These are phyloP conservation scores for Tolypocladium amazonense DNA, from an alignment of 2,329 filamentous ascomycete genomes.

Conservation along the genomic window DNA sequence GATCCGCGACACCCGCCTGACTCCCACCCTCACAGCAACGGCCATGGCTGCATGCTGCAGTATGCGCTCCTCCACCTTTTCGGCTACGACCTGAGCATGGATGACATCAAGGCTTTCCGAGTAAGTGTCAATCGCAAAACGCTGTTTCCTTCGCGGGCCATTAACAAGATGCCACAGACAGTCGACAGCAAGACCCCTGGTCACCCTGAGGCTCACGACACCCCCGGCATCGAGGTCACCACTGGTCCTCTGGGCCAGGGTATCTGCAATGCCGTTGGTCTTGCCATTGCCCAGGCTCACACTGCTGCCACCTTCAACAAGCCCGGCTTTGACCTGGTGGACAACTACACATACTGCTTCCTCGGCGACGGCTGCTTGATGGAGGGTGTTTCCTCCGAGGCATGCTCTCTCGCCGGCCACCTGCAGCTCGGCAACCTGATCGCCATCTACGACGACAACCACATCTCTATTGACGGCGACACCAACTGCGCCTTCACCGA, in stretches of 20 bases:
- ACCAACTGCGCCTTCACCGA: constrained; percentile 96
- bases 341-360: constrained; percentile 97
- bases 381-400: constrained; percentile 95
- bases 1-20: neutral
- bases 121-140: constrained; percentile 42
- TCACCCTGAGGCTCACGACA: constrained; percentile 94
- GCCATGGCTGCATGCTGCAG: constrained; percentile 98
- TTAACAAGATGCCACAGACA: constrained; percentile 21
- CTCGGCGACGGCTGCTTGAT: constrained; percentile 97
- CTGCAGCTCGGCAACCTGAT: constrained; percentile 97
- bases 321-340: constrained; percentile 78
- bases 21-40: constrained; percentile 56
- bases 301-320: constrained; percentile 92
- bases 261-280: constrained; percentile 93
- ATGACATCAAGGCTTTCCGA: constrained; percentile 94
- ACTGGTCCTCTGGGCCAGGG: constrained; percentile 96
- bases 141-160: neutral
- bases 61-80: constrained; percentile 97
- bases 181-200: constrained; percentile 75
- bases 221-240: constrained; percentile 93
- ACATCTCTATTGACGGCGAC: constrained; percentile 91
- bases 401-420: constrained; percentile 85
- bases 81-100: constrained; percentile 75
- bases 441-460: constrained; percentile 96
- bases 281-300: constrained; percentile 93